Percentiles rank a stretch among this genome's conserved stretches.
Evolutionary conservation across 768 basidiomycete genomes (phyloP).

Genomic region (Hygrophorus russula): DNA sequence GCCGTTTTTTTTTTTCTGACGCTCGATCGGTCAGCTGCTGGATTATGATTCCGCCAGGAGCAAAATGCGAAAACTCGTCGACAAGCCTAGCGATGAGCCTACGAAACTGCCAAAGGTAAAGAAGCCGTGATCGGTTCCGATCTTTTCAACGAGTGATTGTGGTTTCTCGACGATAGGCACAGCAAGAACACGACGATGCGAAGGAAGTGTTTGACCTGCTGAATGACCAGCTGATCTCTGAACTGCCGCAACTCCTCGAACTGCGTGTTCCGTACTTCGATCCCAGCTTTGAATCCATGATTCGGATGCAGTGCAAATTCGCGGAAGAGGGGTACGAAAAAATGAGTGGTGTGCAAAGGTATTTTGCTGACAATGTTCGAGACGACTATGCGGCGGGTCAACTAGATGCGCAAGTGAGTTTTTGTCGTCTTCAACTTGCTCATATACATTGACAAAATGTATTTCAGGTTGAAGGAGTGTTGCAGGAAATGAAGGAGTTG

Average conservation of each 20-base stretch:
- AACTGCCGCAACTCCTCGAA: constrained; percentile 87
- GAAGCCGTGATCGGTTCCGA: not conserved
- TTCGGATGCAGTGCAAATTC: constrained; percentile 94
- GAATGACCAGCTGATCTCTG: constrained; percentile 84
- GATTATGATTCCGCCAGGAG: constrained; percentile 93
- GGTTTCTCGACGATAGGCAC: constrained; percentile 45
- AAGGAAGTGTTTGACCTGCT: constrained; percentile 90
- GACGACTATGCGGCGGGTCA: constrained; percentile 98
- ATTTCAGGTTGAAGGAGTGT: constrained; percentile 79
- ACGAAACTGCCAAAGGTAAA: constrained; percentile 78
- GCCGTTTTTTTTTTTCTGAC: no score
- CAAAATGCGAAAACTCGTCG: constrained; percentile 77
- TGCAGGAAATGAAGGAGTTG: constrained; percentile 94
- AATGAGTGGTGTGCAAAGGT: constrained; percentile 19
- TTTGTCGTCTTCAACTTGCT: not conserved
- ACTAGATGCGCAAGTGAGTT: constrained; percentile 77
- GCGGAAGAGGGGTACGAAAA: constrained; percentile 42
- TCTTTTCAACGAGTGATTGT: not conserved
- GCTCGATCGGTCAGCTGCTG: constrained; percentile 80
- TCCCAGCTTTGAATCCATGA: constrained; percentile 98
- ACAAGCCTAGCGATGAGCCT: constrained; percentile 90
- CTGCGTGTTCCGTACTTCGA: constrained; percentile 97
- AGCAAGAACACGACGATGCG: constrained; percentile 92
- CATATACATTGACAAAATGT: not conserved
- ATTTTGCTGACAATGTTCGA: constrained; percentile 80